phyloP scores from a whole-genome alignment of 192 early-diverging fungal genomes.

The Thoreauomyces humboldtii region DNA sequence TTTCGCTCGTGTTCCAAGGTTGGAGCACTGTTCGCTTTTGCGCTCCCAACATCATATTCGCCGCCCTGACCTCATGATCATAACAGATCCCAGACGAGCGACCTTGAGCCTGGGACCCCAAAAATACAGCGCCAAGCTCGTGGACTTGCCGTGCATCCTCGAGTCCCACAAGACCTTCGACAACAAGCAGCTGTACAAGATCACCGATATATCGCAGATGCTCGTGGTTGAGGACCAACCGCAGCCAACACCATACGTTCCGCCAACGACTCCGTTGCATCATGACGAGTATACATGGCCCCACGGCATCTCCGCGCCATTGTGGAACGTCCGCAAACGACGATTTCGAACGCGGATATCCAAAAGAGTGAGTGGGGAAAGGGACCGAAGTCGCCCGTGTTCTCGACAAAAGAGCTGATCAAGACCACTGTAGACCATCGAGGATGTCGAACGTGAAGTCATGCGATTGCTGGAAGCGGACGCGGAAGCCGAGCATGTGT shows the following conservation, averaged over 20 bases:
- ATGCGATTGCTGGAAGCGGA: constrained; percentile 74
- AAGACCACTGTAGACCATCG: constrained; percentile 70
- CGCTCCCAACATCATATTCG: not conserved
- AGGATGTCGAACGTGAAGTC: constrained; percentile 80
- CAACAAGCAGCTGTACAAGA: constrained; percentile 82
- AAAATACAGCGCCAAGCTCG: constrained; percentile 63
- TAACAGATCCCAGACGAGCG: constrained; percentile 49
- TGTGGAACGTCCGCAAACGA: constrained; percentile 72
- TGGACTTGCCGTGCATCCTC: constrained; percentile 81
- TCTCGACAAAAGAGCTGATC: too few relatives aligned
- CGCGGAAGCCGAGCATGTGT: constrained; percentile 67
- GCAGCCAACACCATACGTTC: not conserved
- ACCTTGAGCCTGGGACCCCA: constrained; percentile 52
- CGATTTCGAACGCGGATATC: constrained; percentile 79
- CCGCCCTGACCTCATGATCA: not conserved
- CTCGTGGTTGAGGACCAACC: constrained; percentile 5
- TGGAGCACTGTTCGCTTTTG: too few relatives aligned
- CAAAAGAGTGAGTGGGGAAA: constrained; percentile 57
- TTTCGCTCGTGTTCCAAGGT: constrained; percentile 45
- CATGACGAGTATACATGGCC: constrained; percentile 68
- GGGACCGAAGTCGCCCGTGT: too few relatives aligned
- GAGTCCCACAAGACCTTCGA: constrained; percentile 86
- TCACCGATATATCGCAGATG: constrained; percentile 83
- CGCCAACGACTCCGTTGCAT: constrained; percentile 30
- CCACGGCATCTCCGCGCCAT: constrained; percentile 75